phyloP scores from a whole-genome alignment of 208 protist genomes.

The Trypanosoma scelopori region DNA sequence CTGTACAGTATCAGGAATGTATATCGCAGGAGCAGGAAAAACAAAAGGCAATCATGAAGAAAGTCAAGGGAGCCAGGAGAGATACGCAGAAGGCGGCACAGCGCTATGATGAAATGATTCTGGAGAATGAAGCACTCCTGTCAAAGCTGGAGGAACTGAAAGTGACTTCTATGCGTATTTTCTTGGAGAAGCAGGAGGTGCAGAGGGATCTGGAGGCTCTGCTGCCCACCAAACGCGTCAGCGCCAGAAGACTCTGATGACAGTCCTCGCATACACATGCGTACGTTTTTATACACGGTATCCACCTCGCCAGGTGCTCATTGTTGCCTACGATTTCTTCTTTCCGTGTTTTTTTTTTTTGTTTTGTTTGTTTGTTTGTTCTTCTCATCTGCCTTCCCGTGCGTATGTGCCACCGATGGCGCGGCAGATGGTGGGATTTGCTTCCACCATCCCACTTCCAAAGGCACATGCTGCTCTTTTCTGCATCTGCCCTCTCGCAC shows the following conservation, averaged over 20 bases:
- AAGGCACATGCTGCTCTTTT: no score
- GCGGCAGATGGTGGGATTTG: no score
- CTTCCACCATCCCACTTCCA: no score
- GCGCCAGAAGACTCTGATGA: slow-evolving; percentile 45
- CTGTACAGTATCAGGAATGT: slow-evolving; percentile 74
- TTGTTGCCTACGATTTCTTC: neutral
- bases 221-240: slow-evolving; percentile 41
- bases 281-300: neutral
- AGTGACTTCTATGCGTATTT: slow-evolving; percentile 90
- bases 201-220: slow-evolving; percentile 71
- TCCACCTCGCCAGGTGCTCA: no score
- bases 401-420: no score
- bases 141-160: slow-evolving; percentile 89
- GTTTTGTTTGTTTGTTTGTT: slow-evolving; percentile 6
- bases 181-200: slow-evolving; percentile 82
- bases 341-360: slow-evolving; percentile 26
- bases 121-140: slow-evolving; percentile 86
- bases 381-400: neutral
- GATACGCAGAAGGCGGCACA: slow-evolving; percentile 81
- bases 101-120: slow-evolving; percentile 92
- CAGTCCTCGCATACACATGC: neutral
- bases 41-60: slow-evolving; percentile 82
- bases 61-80: slow-evolving; percentile 82
- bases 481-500: no score
- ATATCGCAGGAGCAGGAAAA: slow-evolving; percentile 79